These are phyloP conservation scores for Cladosporium sp. DNA, from an alignment of 2,329 filamentous ascomycete genomes.

Conservation along the genomic window DNA sequence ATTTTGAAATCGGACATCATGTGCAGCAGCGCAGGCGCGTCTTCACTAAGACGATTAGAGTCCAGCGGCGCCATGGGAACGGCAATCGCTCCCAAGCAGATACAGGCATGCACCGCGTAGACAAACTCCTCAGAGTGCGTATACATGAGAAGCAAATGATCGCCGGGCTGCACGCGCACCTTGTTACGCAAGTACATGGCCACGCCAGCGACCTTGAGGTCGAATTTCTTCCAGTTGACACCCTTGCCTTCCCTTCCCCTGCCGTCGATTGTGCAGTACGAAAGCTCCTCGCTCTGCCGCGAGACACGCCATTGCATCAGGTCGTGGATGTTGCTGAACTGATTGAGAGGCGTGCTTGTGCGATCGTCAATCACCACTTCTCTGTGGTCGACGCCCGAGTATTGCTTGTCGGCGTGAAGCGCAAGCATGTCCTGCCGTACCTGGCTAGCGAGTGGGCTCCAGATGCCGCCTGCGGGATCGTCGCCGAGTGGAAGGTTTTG, in stretches of 20 bases:
- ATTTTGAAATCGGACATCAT: constrained; percentile 88
- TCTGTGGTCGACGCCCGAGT: constrained; percentile 95
- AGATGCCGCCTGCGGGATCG: constrained; percentile 92
- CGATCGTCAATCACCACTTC: constrained; percentile 99
- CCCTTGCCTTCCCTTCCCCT: constrained; percentile 95
- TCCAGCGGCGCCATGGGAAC: constrained; percentile 94
- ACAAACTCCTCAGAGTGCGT: constrained; percentile 98
- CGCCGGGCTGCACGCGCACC: constrained; percentile 80
- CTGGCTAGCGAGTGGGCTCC: constrained; percentile 78
- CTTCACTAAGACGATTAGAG: constrained; percentile 88
- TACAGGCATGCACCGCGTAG: constrained; percentile 89
- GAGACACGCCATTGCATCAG: constrained; percentile 96
- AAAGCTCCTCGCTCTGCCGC: constrained; percentile 86
- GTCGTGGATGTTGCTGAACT: constrained; percentile 93
- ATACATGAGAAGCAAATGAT: constrained; percentile 96
- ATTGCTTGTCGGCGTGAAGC: constrained; percentile 83
- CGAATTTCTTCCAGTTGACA: constrained; percentile 98
- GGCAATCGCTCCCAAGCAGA: constrained; percentile 80
- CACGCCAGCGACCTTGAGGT: constrained; percentile 87
- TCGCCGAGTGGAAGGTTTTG: constrained; percentile 91
- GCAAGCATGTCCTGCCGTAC: constrained; percentile 75
- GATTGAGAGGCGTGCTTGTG: constrained; percentile 93
- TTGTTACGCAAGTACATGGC: constrained; percentile 96
- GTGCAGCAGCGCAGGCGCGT: constrained; percentile 90
- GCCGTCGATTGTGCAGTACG: constrained; percentile 93